Evolutionary conservation across 805 yeast genomes (phyloP).

Genomic region (Cyberlindnera saturnus): DNA sequence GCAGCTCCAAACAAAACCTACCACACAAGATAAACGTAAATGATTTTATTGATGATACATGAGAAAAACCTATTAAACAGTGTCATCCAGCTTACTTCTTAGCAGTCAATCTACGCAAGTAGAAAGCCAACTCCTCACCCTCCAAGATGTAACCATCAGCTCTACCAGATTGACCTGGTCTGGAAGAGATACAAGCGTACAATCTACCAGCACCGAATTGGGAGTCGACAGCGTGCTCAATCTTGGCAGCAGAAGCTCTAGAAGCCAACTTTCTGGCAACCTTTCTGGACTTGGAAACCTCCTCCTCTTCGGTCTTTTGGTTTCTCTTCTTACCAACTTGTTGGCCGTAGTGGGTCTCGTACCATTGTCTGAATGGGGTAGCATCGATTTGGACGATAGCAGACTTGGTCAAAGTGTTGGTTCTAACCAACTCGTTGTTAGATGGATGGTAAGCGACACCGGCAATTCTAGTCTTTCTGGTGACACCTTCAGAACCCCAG

Average conservation of each 20-base stretch:
- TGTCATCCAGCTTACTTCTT: slow-evolving; percentile 70
- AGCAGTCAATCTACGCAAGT: slow-evolving; percentile 99
- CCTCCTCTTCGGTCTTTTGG: slow-evolving; percentile 48
- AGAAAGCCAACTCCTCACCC: slow-evolving; percentile 99
- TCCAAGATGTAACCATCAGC: slow-evolving; percentile 99
- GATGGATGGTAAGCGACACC: slow-evolving; percentile 99
- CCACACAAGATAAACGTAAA: slow-evolving; percentile 15
- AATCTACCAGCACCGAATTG: slow-evolving; percentile 99
- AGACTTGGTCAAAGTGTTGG: slow-evolving; percentile 98
- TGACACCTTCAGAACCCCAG: slow-evolving; percentile 98
- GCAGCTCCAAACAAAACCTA: background rate
- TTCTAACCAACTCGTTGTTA: slow-evolving; percentile 99
- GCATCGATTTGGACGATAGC: slow-evolving; percentile 99
- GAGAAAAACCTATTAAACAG: slow-evolving; percentile 4
- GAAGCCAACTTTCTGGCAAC: slow-evolving; percentile 90
- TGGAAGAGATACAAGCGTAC: slow-evolving; percentile 96
- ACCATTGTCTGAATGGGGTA: slow-evolving; percentile 99
- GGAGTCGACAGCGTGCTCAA: slow-evolving; percentile 86
- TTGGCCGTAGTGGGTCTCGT: slow-evolving; percentile 96
- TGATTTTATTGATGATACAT: slow-evolving; percentile 23
- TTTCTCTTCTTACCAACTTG: slow-evolving; percentile 81
- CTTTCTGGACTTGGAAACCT: slow-evolving; percentile 63
- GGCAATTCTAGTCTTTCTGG: slow-evolving; percentile 98
- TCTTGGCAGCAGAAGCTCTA: slow-evolving; percentile 78
- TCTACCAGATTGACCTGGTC: slow-evolving; percentile 99